Evolutionary conservation across 2,329 filamentous ascomycete species (phyloP).

Genomic region (Ilyonectria robusta): DNA sequence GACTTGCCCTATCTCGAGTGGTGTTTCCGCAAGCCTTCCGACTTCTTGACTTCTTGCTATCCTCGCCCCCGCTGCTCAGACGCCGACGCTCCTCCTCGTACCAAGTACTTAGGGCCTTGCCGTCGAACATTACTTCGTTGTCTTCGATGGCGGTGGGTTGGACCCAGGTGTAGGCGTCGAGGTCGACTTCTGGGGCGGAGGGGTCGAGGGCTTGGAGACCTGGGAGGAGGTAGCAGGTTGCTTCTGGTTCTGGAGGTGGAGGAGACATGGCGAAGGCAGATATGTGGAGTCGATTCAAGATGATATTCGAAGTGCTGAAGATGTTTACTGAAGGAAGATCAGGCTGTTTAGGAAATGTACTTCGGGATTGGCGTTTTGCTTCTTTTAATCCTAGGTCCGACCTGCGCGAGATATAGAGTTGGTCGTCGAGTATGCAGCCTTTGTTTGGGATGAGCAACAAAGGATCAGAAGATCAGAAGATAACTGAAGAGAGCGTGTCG

Average conservation of each 20-base stretch:
- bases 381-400: not conserved
- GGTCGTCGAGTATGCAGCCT: too few relatives aligned
- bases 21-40: too few relatives aligned
- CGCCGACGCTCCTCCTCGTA: too few relatives aligned
- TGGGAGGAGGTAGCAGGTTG: slow-evolving; percentile 50
- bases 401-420: not conserved
- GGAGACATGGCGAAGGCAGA: slow-evolving; percentile 30
- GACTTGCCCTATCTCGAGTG: too few relatives aligned
- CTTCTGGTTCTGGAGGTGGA: slow-evolving; percentile 42
- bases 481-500: too few relatives aligned
- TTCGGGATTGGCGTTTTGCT: slow-evolving; percentile 26
- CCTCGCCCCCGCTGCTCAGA: too few relatives aligned
- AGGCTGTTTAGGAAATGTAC: slow-evolving; percentile 1
- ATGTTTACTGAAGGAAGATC: slow-evolving; percentile 7
- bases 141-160: slow-evolving; percentile 71
- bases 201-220: slow-evolving; percentile 52
- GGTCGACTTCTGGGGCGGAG: slow-evolving; percentile 52
- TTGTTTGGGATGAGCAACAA: too few relatives aligned
- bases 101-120: slow-evolving; percentile 71
- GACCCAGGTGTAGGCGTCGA: slow-evolving; percentile 60
- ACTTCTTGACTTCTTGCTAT: too few relatives aligned
- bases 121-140: slow-evolving; percentile 72
- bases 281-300: slow-evolving; percentile 1
- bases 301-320: slow-evolving; percentile 1
- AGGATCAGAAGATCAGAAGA: too few relatives aligned